phyloP scores from a whole-genome alignment of 2,329 filamentous ascomycete genomes.

The Monilinia laxa region DNA sequence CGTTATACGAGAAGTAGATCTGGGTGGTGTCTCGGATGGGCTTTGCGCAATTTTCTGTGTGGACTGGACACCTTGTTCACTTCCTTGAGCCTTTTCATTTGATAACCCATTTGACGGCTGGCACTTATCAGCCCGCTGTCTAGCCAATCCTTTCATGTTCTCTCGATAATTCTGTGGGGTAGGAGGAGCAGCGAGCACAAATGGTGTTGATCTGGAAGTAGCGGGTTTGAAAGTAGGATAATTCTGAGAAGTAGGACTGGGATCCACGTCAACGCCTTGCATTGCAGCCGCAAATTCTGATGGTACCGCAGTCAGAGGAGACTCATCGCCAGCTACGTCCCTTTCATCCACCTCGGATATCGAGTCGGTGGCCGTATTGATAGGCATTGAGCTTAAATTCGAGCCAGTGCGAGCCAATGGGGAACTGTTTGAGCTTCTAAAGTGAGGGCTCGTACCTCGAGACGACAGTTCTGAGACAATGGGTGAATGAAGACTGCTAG shows the following conservation, averaged over 20 bases:
- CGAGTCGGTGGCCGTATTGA: slow-evolving; percentile 32
- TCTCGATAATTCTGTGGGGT: slow-evolving; percentile 28
- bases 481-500: slow-evolving; percentile 33
- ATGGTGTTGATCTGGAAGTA: slow-evolving; percentile 26
- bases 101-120: background rate
- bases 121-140: background rate
- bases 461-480: slow-evolving; percentile 29
- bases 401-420: slow-evolving; percentile 34
- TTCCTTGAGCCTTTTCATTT: slow-evolving; percentile 9
- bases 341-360: slow-evolving; percentile 39
- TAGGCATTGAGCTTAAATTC: slow-evolving; percentile 28
- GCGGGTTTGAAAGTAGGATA: slow-evolving; percentile 13
- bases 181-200: slow-evolving; percentile 36
- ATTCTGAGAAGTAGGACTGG: slow-evolving; percentile 26
- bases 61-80: background rate
- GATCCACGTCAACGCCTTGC: slow-evolving; percentile 34
- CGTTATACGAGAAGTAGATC: slow-evolving; percentile 6
- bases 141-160: slow-evolving; percentile 16
- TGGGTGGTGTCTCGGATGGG: slow-evolving; percentile 20
- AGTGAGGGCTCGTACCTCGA: slow-evolving; percentile 33
- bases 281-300: slow-evolving; percentile 34
- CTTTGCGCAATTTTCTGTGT: background rate
- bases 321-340: slow-evolving; percentile 25
- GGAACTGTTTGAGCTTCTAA: slow-evolving; percentile 30
- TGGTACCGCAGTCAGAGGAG: slow-evolving; percentile 30